Base-by-base conservation (phyloP, 495 filamentous ascomycete species). In the Parachaetomium inaequale region DNA sequence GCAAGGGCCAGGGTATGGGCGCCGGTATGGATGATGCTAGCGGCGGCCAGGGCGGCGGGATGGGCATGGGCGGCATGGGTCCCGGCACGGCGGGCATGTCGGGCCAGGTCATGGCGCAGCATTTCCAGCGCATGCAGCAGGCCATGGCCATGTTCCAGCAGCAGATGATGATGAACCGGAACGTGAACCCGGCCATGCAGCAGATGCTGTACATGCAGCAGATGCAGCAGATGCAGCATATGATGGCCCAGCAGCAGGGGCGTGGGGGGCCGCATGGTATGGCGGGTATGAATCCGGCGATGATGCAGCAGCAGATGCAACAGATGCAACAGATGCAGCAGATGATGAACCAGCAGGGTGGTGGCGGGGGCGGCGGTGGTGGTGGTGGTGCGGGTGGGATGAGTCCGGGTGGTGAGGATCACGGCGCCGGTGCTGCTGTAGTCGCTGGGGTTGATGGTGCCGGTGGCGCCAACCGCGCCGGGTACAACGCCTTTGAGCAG, bases 31-130 rank as follows among this genome's bases (percentile, higher is more conserved):
- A 54, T 12, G 61, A 51, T 28, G 68, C 63, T n/a, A 50, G 38
- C 8, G 66, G 73, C 55, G 66, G 84, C 75, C 75, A 81, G 46
- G 87, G 88, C 29, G 79, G 71, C 45, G 76, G 28, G 28, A 77
- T 75, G 63, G 69, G 69, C 61, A 66, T 70, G 61, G 61, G 56
- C 25, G 59, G 61, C 29, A 62, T 51, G 34, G 70, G 68, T 26
- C 61, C 53, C 10, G 67, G 74, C 57, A 67, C 85, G 75, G 76
- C 84, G 46, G 87, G 88, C 32, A 91, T 98, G 86, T 92, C 89
- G 10, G 94, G 94, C 0, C 91, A 95, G 69, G 85, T 96, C 83
- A 96, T 98, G 92, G 94, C 94, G 2, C 92, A 96, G 75, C 96
- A 96, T 76, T 92, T 93, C 85, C 90, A 95, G 70, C 86, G 92